A percentile compares a stretch with the other conserved stretches of the same genome.
Conservation (phyloP, 768 basidiomycete species). For the Boletellus ananas region DNA sequence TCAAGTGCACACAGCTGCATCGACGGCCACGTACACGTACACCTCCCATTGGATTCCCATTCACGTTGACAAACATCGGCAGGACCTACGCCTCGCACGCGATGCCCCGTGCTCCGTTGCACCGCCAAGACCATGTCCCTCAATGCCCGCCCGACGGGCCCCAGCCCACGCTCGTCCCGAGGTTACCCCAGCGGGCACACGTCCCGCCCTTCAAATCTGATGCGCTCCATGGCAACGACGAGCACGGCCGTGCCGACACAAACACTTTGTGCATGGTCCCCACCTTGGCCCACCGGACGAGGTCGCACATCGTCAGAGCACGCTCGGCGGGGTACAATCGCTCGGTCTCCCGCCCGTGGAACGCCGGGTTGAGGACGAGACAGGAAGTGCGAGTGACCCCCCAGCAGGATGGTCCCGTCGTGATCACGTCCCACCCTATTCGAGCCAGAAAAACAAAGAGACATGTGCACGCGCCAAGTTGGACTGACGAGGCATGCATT, state of each 20-base stretch:
- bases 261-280: conserved; percentile 79
- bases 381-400: conserved; percentile 88
- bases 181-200: conserved; percentile 57
- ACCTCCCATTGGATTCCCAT: no score
- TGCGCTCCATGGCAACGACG: conserved; percentile 65
- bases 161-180: conserved; percentile 35
- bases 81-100: conserved; percentile 9
- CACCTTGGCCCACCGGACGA: conserved; percentile 51
- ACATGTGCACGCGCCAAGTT: not conserved
- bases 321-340: conserved; percentile 52
- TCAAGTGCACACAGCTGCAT: no score
- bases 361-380: conserved; percentile 65
- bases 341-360: conserved; percentile 15
- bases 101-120: conserved; percentile 65
- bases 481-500: conserved; percentile 29
- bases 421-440: conserved; percentile 74
- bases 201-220: conserved; percentile 69
- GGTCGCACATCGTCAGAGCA: conserved; percentile 54
- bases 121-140: conserved; percentile 72
- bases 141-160: conserved; percentile 62
- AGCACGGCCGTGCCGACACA: conserved; percentile 83
- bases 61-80: no score
- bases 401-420: conserved; percentile 93
- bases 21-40: no score
- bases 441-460: no score